Base-by-base conservation (phyloP, 441 rosid species). In the Erodium moschatum region DNA sequence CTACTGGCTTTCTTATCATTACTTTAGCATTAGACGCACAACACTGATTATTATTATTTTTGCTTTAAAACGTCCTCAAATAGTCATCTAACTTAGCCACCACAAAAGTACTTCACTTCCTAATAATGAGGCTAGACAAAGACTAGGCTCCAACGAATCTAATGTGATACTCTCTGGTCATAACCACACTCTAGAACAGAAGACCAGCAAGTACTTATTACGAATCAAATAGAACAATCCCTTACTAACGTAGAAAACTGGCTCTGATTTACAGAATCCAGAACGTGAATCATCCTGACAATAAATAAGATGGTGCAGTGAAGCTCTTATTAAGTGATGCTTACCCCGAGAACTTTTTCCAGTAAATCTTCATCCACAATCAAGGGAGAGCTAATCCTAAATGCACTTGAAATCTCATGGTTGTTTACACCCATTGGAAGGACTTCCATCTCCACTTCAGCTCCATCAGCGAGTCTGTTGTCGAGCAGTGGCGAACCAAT, bases 391-490 rank as follows among this genome's bases (percentile, higher is more conserved):
- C 86, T 77, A 70, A 82, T 82, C 79, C 80, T 85, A 83, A 87
- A 91, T 65, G 92, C 70, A 72, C 75, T 77, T 62, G 92, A 77
- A 71, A 90, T 77, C 71, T 87, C 97, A 80, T 89, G 94, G 78
- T 79, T 85, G 81, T 78, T 87, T 77, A 83, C 91, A 74, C 83
- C 91, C 80, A 91, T 86, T 21, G 96, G 94, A 78, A 94, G 87
- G 79, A 94, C 87, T 87, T 91, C 99, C 97, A 94, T 94, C 80
- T 91, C 97, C 76, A 94, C 88, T 80, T 94, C 99, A 65, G 82
- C 94, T 77, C 93, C 99, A 77, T 87, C 97, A 46, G 95, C 87
- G 80, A 95, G 85, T 79, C 96, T 85, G 80, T 83, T 88, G 67
- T 89, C 92, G 71, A 91, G 83, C 70, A 95, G 74, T 20, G 97